These are phyloP conservation scores for Linum tenue DNA, from an alignment of 345 rosid genomes.

Conservation along the genomic window DNA sequence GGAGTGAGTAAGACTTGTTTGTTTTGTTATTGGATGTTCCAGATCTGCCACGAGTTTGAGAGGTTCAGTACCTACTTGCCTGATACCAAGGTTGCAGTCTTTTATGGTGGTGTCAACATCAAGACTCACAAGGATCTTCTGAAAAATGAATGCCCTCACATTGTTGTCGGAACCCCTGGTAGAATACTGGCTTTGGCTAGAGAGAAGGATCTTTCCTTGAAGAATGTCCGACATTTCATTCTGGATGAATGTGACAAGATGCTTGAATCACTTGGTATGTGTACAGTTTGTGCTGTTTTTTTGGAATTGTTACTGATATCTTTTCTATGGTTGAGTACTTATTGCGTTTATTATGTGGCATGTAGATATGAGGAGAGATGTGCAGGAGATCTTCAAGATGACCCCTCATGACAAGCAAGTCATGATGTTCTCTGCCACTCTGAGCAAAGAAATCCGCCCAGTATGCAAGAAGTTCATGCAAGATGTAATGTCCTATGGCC, in stretches of 20 bases:
- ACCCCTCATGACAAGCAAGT: constrained; percentile 99
- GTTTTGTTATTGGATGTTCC: not conserved
- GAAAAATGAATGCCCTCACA: constrained; percentile 97
- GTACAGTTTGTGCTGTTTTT: not conserved
- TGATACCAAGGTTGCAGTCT: constrained; percentile 85
- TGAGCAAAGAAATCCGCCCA: constrained; percentile 98
- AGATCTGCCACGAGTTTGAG: constrained; percentile 96
- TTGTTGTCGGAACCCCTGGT: constrained; percentile 98
- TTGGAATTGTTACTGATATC: not conserved
- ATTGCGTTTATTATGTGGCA: not conserved
- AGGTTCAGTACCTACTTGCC: constrained; percentile 93
- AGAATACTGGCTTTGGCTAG: constrained; percentile 80
- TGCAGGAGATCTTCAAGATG: constrained; percentile 97
- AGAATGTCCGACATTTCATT: constrained; percentile 98
- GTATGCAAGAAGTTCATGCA: constrained; percentile 99
- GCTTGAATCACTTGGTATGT: constrained; percentile 95
- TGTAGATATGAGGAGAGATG: constrained; percentile 95
- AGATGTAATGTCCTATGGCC: constrained; percentile 87
- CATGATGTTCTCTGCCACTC: constrained; percentile 99
- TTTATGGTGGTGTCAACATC: constrained; percentile 91
- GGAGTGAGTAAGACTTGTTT: not conserved
- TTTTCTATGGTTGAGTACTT: not conserved
- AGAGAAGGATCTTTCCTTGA: constrained; percentile 90
- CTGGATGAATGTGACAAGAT: constrained; percentile 99
- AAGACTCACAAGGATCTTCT: constrained; percentile 81